Evolutionary conservation across 2,329 filamentous ascomycete species (phyloP).

Genomic region (Proliferodiscus dingleyae): DNA sequence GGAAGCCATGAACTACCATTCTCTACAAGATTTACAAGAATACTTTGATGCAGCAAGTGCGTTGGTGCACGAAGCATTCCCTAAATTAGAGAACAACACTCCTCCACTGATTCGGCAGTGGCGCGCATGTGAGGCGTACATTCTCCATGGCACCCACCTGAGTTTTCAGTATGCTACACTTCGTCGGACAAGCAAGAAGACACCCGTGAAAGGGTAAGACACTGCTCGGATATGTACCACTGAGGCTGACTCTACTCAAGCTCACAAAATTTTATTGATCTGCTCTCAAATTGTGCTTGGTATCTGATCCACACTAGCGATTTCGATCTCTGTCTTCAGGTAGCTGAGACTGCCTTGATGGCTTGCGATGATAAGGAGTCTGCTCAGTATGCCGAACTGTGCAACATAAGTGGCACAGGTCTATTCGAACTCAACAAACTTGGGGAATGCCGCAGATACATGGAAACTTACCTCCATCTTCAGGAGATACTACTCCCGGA

Average conservation of each 20-base stretch:
- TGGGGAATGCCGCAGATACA: slow-evolving; percentile 12
- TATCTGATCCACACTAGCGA: slow-evolving; percentile 18
- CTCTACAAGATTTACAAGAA: slow-evolving; percentile 12
- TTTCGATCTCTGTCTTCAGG: slow-evolving; percentile 9
- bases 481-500: slow-evolving; percentile 7
- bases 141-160: slow-evolving; percentile 15
- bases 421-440: slow-evolving; percentile 18
- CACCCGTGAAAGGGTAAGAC: not conserved
- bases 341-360: slow-evolving; percentile 9
- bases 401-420: slow-evolving; percentile 6
- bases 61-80: slow-evolving; percentile 19
- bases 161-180: slow-evolving; percentile 8
- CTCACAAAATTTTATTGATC: slow-evolving; percentile 7
- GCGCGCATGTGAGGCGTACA: slow-evolving; percentile 12
- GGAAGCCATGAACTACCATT: slow-evolving; percentile 22
- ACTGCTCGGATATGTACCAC: not conserved
- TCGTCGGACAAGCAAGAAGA: not conserved
- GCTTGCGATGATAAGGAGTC: slow-evolving; percentile 15
- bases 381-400: slow-evolving; percentile 11
- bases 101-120: slow-evolving; percentile 7
- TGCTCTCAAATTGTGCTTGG: slow-evolving; percentile 11
- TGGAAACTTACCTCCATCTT: slow-evolving; percentile 11
- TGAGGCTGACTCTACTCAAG: not conserved
- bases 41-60: slow-evolving; percentile 13
- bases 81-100: slow-evolving; percentile 8